Conservation (phyloP, 192 early-diverging fungal species). For the Blastocladiella britannica region DNA sequence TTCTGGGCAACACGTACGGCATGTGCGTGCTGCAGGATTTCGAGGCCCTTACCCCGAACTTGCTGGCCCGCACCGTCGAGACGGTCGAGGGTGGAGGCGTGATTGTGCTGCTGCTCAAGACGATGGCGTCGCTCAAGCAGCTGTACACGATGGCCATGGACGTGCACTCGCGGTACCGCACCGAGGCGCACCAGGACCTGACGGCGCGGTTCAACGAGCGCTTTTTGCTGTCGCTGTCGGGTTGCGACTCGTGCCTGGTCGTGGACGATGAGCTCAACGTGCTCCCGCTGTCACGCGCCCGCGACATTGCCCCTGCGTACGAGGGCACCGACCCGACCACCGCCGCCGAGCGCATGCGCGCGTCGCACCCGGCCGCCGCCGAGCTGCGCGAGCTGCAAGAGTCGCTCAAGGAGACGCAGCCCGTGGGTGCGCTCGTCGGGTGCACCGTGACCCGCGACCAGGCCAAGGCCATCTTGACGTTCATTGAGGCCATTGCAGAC, state of each 20-base stretch:
- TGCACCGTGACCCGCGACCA: conserved; percentile 77
- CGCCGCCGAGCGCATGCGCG: neutral
- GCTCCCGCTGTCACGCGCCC: conserved; percentile 49
- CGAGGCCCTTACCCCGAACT: conserved; percentile 92
- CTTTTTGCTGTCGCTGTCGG: conserved; percentile 81
- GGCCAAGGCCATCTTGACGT: conserved; percentile 89
- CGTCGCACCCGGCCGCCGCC: conserved; percentile 8
- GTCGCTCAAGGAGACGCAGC: conserved; percentile 75
- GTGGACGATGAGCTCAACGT: conserved; percentile 98
- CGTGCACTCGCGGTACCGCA: conserved; percentile 86
- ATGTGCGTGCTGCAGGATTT: conserved; percentile 99
- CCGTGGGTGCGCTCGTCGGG: conserved; percentile 64
- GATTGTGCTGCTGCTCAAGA: conserved; percentile 77
- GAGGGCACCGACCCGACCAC: neutral
- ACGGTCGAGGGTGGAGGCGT: conserved; percentile 96
- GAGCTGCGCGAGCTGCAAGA: conserved; percentile 68
- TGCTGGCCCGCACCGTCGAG: conserved; percentile 88
- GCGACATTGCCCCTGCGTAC: neutral
- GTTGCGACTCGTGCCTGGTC: conserved; percentile 71
- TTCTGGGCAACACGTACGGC: conserved; percentile 92
- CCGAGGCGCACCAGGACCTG: conserved; percentile 80
- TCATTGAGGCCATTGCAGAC: conserved; percentile 87
- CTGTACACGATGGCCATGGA: conserved; percentile 99
- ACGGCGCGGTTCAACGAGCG: conserved; percentile 93
- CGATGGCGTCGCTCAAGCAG: conserved; percentile 89